Conservation (phyloP, 2,329 filamentous ascomycete species). For the Mycosphaerella sp. region DNA sequence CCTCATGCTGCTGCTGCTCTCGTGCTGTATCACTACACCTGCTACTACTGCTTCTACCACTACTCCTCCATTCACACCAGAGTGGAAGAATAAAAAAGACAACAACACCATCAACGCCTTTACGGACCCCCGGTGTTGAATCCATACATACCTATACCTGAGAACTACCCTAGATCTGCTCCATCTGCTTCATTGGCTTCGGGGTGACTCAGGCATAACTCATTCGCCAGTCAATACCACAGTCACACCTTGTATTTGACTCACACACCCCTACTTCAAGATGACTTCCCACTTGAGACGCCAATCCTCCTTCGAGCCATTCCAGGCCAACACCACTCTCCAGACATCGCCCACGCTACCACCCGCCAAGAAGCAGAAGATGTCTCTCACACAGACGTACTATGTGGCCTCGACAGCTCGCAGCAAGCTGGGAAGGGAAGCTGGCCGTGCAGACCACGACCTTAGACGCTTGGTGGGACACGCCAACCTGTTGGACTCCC, state of each 20-base stretch:
- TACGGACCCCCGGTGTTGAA: conserved; percentile 15
- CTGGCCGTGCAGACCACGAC: conserved; percentile 85
- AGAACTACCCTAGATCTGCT: conserved; percentile 17
- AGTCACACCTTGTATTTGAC: conserved; percentile 20
- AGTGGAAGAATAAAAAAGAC: too few species aligned
- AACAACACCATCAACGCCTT: conserved; percentile 1
- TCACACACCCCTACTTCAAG: conserved; percentile 23
- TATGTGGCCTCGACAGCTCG: conserved; percentile 95
- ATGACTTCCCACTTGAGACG: conserved; percentile 48
- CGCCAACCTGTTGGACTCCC: conserved; percentile 91
- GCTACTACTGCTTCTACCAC: too few species aligned
- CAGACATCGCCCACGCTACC: conserved; percentile 38
- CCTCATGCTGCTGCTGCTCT: too few species aligned
- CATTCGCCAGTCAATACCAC: conserved; percentile 19
- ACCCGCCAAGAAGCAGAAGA: conserved; percentile 64
- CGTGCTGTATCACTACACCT: too few species aligned
- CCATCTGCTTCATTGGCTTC: conserved; percentile 16
- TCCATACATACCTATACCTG: too few species aligned
- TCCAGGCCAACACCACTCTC: conserved; percentile 41
- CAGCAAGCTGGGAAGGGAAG: conserved; percentile 90
- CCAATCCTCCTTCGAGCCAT: conserved; percentile 43
- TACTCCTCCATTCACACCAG: conserved; percentile 11
- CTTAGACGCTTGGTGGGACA: conserved; percentile 93
- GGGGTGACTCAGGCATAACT: conserved; percentile 24
- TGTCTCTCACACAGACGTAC: conserved; percentile 98